A percentile compares a stretch with the other conserved stretches of the same genome.
These are phyloP conservation scores for Ustilago trichophora DNA, from an alignment of 1,284 basidiomycete species.

Conservation along the genomic window DNA sequence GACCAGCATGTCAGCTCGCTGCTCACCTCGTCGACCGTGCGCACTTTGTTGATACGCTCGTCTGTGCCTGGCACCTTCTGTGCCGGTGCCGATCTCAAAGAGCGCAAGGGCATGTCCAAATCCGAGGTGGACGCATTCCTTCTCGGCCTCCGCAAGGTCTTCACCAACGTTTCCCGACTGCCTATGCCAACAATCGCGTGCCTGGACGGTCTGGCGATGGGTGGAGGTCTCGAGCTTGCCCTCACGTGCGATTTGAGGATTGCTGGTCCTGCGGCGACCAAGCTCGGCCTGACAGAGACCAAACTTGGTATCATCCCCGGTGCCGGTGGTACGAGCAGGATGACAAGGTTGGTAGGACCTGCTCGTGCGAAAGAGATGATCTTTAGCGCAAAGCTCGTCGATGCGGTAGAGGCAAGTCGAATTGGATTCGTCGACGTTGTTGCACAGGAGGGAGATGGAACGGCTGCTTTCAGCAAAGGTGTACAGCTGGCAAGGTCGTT, in stretches of 20 bases:
- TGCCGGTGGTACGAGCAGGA: conserved; percentile 75
- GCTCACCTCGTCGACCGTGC: conserved; percentile 21
- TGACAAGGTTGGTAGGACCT: conserved; percentile 81
- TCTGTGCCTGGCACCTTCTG: conserved; percentile 69
- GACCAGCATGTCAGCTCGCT: conserved; percentile 77
- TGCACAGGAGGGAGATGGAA: conserved; percentile 67
- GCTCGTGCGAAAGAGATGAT: conserved; percentile 88
- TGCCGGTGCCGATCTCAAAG: conserved; percentile 88
- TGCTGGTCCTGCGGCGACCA: conserved; percentile 75
- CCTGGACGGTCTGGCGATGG: conserved; percentile 90
- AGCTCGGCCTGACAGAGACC: conserved; percentile 84
- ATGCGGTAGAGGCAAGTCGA: conserved; percentile 76
- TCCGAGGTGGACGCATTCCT: conserved; percentile 80
- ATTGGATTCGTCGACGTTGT: conserved; percentile 84
- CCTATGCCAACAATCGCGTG: conserved; percentile 89
- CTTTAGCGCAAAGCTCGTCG: conserved; percentile 77
- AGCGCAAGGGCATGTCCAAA: conserved; percentile 76
- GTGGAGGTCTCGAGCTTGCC: conserved; percentile 86
- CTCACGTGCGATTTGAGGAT: conserved; percentile 88
- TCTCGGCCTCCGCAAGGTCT: conserved; percentile 76
- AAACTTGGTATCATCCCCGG: conserved; percentile 92
- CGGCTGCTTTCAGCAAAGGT: conserved; percentile 26
- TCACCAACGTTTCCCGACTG: conserved; percentile 79
- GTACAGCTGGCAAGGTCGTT: conserved; percentile 34
- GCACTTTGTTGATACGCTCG: conserved; percentile 48